phyloP scores from a whole-genome alignment of 768 basidiomycete genomes.

The Boletellus sp. region DNA sequence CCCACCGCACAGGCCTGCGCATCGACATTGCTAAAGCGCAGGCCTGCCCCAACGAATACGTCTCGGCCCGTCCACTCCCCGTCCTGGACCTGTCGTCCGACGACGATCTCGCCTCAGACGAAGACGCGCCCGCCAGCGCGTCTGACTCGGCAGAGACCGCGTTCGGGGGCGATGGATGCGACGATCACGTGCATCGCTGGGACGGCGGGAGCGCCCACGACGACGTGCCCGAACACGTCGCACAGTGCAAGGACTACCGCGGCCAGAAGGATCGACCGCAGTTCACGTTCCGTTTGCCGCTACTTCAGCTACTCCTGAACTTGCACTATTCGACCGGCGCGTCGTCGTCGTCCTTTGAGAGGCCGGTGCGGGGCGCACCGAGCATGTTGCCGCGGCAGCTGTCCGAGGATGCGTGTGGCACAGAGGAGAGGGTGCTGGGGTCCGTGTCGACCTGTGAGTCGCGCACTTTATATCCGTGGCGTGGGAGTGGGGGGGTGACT shows the following conservation, averaged over 20 bases:
- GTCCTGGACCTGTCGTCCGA: constrained; percentile 24
- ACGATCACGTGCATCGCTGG: no score
- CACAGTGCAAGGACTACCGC: neutral
- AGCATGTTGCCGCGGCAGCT: constrained; percentile 20
- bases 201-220: neutral
- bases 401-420: constrained; percentile 21
- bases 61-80: constrained; percentile 29
- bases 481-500: neutral
- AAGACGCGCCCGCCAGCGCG: neutral
- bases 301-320: constrained; percentile 4
- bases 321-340: neutral
- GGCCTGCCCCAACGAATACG: constrained; percentile 34
- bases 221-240: constrained; percentile 5
- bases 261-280: neutral
- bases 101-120: constrained; percentile 18
- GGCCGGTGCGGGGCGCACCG: constrained; percentile 23
- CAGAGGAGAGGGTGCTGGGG: constrained; percentile 15
- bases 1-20: constrained; percentile 39
- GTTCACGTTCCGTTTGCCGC: constrained; percentile 10
- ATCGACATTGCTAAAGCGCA: constrained; percentile 43
- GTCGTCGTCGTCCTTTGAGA: neutral
- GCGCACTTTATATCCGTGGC: constrained; percentile 8
- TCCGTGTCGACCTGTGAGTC: constrained; percentile 1
- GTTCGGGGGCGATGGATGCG: neutral
- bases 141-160: neutral